phyloP scores from a whole-genome alignment of 1,284 basidiomycete species.

The Rhodotorula sp. region DNA sequence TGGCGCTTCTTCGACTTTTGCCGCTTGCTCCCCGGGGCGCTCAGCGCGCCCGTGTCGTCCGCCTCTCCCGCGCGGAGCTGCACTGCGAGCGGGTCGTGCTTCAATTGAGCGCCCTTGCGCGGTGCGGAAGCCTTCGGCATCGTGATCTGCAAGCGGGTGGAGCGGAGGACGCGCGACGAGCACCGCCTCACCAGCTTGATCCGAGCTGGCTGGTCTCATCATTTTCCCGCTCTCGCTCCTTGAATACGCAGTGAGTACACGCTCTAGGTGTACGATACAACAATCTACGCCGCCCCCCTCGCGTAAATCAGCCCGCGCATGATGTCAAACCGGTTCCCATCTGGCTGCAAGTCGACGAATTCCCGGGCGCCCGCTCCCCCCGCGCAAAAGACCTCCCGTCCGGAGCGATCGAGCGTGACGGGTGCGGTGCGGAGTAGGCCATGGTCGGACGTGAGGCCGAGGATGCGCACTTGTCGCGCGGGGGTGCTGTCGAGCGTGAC shows the following conservation, averaged over 20 bases:
- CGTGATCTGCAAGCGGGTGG: background rate
- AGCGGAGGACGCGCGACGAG: background rate
- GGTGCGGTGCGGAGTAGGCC: constrained; percentile 83
- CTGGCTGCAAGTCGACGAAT: constrained; percentile 74
- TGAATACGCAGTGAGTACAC: too few species aligned
- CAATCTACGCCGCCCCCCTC: constrained; percentile 47
- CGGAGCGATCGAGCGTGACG: constrained; percentile 54
- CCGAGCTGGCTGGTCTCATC: constrained; percentile 1
- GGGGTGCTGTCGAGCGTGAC: constrained; percentile 78
- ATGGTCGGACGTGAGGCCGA: constrained; percentile 82
- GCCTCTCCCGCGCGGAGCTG: constrained; percentile 39
- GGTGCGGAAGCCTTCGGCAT: constrained; percentile 31
- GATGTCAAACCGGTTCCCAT: constrained; percentile 96
- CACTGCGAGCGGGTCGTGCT: constrained; percentile 44
- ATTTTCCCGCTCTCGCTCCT: background rate
- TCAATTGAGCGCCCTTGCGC: constrained; percentile 5
- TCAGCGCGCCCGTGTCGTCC: constrained; percentile 40
- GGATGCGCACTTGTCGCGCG: constrained; percentile 68
- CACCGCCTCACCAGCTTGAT: constrained; percentile 4
- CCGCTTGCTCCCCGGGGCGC: constrained; percentile 39
- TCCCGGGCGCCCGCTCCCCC: constrained; percentile 17
- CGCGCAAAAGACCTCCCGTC: constrained; percentile 42
- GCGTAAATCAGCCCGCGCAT: constrained; percentile 82
- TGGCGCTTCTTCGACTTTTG: constrained; percentile 36
- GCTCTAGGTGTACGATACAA: background rate